Percentiles rank a stretch among this genome's conserved stretches.
Evolutionary conservation across 225 moss, liverwort and hornwort species (phyloP).

Genomic region (Physcomitrellopsis africana): DNA sequence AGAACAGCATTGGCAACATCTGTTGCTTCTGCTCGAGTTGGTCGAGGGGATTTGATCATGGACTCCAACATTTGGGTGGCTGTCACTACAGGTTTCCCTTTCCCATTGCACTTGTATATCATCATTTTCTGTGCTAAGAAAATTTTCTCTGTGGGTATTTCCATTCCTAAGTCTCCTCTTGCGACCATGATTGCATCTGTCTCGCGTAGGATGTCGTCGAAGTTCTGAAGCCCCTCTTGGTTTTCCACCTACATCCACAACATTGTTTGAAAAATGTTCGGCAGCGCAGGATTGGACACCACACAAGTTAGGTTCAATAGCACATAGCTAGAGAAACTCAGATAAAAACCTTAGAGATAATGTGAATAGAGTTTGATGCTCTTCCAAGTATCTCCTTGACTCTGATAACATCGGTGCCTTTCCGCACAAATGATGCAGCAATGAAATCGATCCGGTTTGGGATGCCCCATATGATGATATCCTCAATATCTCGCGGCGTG

Average conservation of each 20-base stretch:
- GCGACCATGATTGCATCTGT: slow-evolving; percentile 97
- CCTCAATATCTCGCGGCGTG: slow-evolving; percentile 82
- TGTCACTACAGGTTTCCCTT: slow-evolving; percentile 92
- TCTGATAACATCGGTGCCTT: slow-evolving; percentile 73
- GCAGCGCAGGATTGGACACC: neutral
- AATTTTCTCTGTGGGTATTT: slow-evolving; percentile 93
- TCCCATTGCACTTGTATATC: slow-evolving; percentile 92
- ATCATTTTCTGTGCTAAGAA: slow-evolving; percentile 98
- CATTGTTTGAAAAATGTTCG: neutral
- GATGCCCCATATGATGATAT: slow-evolving; percentile 85
- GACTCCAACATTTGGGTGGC: slow-evolving; percentile 95
- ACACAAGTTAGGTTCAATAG: neutral
- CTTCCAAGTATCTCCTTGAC: slow-evolving; percentile 83
- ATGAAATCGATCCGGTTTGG: slow-evolving; percentile 90
- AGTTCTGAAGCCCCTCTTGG: slow-evolving; percentile 91
- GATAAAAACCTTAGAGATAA: slow-evolving; percentile 78
- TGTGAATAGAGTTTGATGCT: slow-evolving; percentile 76
- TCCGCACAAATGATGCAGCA: slow-evolving; percentile 92
- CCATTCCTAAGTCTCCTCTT: slow-evolving; percentile 96
- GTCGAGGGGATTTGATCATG: slow-evolving; percentile 91
- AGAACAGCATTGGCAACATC: slow-evolving; percentile 96
- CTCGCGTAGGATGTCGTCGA: slow-evolving; percentile 91
- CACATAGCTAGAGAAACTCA: neutral
- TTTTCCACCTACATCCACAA: slow-evolving; percentile 75
- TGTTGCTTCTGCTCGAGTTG: slow-evolving; percentile 96